Evolutionary conservation across 1,139 yeast genomes (phyloP), one percentile per base, ranked within the genome.

Genomic region (Petasospora fabianii): DNA sequence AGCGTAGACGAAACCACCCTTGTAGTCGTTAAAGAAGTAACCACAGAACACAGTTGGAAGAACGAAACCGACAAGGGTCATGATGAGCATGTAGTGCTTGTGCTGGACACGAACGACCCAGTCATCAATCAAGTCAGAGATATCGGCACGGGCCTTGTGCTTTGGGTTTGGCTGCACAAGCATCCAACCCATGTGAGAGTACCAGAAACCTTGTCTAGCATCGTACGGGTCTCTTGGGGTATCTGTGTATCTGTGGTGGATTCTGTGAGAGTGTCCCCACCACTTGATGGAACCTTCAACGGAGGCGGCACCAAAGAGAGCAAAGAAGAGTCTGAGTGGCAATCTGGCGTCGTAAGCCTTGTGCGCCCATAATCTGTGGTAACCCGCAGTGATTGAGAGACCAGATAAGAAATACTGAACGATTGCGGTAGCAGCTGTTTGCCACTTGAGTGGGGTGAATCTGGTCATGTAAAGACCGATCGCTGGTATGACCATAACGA

Each of bases 171-270:
- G 94, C 66, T 82, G 81, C 51, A 78, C 66, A 54, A 92, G 73
- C 97, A 92, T 90, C 98, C 98, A 92, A 36, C 97, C 97, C 75
- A 92, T 72, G 72, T 92, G 98, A 27, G 95, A 81, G 68, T 74
- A 90, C 94, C 95, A 86, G 68, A 92, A 84, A 19, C 98, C 98
- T 56, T 77, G 77, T 69, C 96, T 81, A 35, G 97, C 98, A 59
- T 88, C 96, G 65, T 92, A 94, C 40, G 98, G 98, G 65, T 92
- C 98, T 74, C 96, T 84, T 48, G 80, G 73, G 34, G 98, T 92
- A 68, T 92, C 98, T 13, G 97, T 92, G 71, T 84, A 92, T 67
- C 98, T 78, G 71, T 92, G 98, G 69, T 92, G 98, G 49, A 94
- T 78, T 72, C 98, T 81, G 71, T 92, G 98, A 41, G 94, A 84